phyloP scores from a whole-genome alignment of 1,284 basidiomycete genomes.

The Cryptococcus wingfieldii region DNA sequence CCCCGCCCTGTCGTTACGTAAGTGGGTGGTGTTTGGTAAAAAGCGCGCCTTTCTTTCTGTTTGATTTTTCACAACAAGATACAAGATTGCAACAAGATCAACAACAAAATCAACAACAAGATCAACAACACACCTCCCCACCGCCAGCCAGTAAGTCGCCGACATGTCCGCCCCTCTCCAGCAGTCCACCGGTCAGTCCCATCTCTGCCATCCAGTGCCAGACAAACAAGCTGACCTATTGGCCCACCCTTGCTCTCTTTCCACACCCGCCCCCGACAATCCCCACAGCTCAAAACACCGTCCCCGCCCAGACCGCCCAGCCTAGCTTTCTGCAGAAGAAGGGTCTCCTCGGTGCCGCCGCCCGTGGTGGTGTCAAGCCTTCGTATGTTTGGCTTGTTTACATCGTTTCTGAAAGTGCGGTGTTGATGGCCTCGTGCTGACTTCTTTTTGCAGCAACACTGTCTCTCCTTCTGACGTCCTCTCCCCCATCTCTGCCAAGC shows the following conservation, averaged over 20 bases:
- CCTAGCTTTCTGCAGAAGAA: slow-evolving; percentile 46
- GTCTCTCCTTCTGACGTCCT: slow-evolving; percentile 87
- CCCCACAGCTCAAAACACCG: slow-evolving; percentile 12
- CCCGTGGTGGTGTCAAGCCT: slow-evolving; percentile 15
- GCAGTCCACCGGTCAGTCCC: slow-evolving; percentile 14
- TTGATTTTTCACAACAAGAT: no score
- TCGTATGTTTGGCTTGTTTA: slow-evolving; percentile 19
- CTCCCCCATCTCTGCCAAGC: slow-evolving; percentile 83
- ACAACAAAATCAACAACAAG: background rate
- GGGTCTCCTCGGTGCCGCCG: slow-evolving; percentile 36
- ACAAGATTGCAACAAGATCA: no score
- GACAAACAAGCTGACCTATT: background rate
- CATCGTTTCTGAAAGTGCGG: background rate
- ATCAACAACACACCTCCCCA: background rate
- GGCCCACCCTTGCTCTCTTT: background rate
- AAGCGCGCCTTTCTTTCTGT: slow-evolving; percentile 11
- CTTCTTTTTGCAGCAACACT: slow-evolving; percentile 50
- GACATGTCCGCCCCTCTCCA: slow-evolving; percentile 15
- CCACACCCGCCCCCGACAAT: background rate
- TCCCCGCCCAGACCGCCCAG: slow-evolving; percentile 9
- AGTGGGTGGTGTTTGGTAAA: background rate
- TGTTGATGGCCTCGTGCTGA: background rate
- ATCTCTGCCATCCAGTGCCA: background rate
- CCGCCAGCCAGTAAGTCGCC: background rate
- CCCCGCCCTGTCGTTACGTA: background rate